These are phyloP conservation scores for Penicillium janthinellum DNA, from an alignment of 2,329 filamentous ascomycete species.

Conservation along the genomic window DNA sequence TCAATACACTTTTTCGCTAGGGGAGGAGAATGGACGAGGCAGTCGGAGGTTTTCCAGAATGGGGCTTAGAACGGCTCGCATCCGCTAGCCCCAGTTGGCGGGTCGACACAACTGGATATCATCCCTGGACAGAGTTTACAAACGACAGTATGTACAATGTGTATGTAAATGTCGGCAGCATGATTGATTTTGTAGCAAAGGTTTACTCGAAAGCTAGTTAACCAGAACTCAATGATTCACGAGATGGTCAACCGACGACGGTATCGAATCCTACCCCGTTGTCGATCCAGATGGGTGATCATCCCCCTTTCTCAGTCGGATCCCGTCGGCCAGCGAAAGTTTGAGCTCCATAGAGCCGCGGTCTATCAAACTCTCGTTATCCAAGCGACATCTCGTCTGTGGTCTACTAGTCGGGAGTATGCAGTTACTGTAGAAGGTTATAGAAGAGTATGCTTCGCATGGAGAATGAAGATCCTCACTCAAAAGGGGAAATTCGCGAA, in stretches of 20 bases:
- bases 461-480: slow-evolving; percentile 7
- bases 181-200: neutral
- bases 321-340: slow-evolving; percentile 5
- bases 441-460: no score
- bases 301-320: slow-evolving; percentile 5
- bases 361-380: neutral
- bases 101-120: neutral
- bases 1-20: slow-evolving; percentile 23
- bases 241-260: neutral
- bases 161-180: neutral
- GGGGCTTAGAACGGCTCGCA: slow-evolving; percentile 18
- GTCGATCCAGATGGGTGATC: slow-evolving; percentile 10
- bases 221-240: neutral
- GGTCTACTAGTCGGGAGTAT: no score
- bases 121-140: neutral
- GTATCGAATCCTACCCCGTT: neutral
- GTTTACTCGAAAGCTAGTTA: no score
- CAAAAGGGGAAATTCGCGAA: neutral
- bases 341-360: neutral
- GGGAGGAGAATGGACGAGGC: neutral
- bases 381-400: neutral
- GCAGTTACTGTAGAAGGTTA: no score
- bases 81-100: slow-evolving; percentile 15
- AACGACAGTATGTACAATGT: no score
- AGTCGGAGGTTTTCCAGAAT: slow-evolving; percentile 27